Evolutionary conservation across 441 rosid species (phyloP).

Genomic region (Euphorbia celastroides): DNA sequence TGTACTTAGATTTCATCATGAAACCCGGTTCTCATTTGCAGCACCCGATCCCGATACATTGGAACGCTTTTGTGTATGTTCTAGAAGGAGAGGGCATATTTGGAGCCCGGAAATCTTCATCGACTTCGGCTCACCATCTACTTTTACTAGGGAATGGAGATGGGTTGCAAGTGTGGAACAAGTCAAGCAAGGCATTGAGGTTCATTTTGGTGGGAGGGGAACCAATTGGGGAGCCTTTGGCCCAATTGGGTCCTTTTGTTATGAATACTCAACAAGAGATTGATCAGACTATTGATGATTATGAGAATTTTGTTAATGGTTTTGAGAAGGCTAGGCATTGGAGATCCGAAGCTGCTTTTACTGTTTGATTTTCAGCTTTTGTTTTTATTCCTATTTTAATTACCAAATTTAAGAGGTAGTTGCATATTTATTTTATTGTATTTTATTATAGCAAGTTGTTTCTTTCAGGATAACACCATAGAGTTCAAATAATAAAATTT

Average conservation of each 20-base stretch:
- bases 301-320: slow-evolving; percentile 62
- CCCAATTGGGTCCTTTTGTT: slow-evolving; percentile 81
- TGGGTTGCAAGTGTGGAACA: slow-evolving; percentile 70
- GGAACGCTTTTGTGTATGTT: slow-evolving; percentile 78
- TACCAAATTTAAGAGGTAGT: background rate
- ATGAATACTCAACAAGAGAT: slow-evolving; percentile 90
- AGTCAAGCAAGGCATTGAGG: slow-evolving; percentile 44
- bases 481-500: background rate
- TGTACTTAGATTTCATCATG: slow-evolving; percentile 79
- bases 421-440: too few species aligned
- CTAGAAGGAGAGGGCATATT: slow-evolving; percentile 71
- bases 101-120: slow-evolving; percentile 30
- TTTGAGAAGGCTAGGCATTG: slow-evolving; percentile 83
- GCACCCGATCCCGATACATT: slow-evolving; percentile 51
- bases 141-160: slow-evolving; percentile 59
- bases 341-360: slow-evolving; percentile 54
- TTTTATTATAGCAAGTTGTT: too few species aligned
- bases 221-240: slow-evolving; percentile 70
- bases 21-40: slow-evolving; percentile 54
- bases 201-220: slow-evolving; percentile 77
- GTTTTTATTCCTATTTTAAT: background rate
- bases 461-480: background rate
- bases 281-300: slow-evolving; percentile 63
- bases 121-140: slow-evolving; percentile 49
- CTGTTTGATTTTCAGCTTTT: slow-evolving; percentile 35